phyloP scores from a whole-genome alignment of 1,139 yeast genomes.

The Yamadazyma oceani region DNA sequence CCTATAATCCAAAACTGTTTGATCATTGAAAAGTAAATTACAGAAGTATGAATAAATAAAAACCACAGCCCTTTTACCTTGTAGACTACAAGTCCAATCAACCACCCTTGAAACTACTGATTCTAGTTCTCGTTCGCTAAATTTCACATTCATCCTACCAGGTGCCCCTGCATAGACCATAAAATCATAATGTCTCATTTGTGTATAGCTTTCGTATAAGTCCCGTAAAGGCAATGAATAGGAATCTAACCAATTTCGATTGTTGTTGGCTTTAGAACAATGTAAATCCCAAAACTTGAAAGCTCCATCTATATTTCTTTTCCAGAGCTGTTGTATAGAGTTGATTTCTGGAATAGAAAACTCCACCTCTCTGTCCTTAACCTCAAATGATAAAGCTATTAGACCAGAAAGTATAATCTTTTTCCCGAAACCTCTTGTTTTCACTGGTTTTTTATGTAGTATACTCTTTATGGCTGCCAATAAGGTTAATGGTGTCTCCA shows the following conservation, averaged over 20 bases:
- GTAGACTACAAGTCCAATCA: slow-evolving; percentile 41
- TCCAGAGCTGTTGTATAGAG: slow-evolving; percentile 71
- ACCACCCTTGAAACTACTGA: slow-evolving; percentile 47
- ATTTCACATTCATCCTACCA: slow-evolving; percentile 68
- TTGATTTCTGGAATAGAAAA: slow-evolving; percentile 21
- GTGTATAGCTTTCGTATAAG: slow-evolving; percentile 19
- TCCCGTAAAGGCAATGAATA: slow-evolving; percentile 19
- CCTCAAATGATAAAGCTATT: slow-evolving; percentile 45
- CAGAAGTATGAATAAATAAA: slow-evolving; percentile 57
- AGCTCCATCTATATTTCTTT: slow-evolving; percentile 61
- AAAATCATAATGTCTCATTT: slow-evolving; percentile 58
- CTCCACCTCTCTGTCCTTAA: slow-evolving; percentile 17
- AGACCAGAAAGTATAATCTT: slow-evolving; percentile 70
- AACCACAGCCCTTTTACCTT: slow-evolving; percentile 25
- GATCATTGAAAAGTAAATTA: slow-evolving; percentile 45
- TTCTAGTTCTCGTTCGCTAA: slow-evolving; percentile 50
- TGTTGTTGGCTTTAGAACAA: slow-evolving; percentile 9
- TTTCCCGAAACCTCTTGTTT: slow-evolving; percentile 50
- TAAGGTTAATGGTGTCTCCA: slow-evolving; percentile 27
- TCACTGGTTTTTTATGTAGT: slow-evolving; percentile 16
- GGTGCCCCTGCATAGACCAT: slow-evolving; percentile 79
- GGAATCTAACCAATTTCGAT: slow-evolving; percentile 10
- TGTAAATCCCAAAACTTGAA: slow-evolving; percentile 41
- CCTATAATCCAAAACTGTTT: slow-evolving; percentile 31
- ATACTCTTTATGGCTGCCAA: slow-evolving; percentile 42